phyloP scores from a whole-genome alignment of 2,329 filamentous ascomycete genomes.

The Didymella pinodella region DNA sequence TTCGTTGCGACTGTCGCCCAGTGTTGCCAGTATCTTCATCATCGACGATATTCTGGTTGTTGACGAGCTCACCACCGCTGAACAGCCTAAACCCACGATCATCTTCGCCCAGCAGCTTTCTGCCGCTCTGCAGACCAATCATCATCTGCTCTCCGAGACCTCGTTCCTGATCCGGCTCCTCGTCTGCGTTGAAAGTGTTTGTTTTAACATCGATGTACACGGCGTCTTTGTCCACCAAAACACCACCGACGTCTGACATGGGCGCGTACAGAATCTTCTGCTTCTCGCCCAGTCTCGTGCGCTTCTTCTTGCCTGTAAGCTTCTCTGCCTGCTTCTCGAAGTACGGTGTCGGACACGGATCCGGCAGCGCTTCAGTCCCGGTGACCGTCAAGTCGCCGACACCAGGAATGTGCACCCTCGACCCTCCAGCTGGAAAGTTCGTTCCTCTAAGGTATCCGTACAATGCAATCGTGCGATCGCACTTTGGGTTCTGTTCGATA shows the following conservation, averaged over 20 bases:
- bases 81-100: constrained; percentile 88
- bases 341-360: constrained; percentile 92
- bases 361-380: constrained; percentile 84
- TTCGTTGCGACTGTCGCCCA: constrained; percentile 63
- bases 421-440: constrained; percentile 86
- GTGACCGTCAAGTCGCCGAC: constrained; percentile 87
- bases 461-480: constrained; percentile 87
- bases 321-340: constrained; percentile 90
- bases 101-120: constrained; percentile 80
- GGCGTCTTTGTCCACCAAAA: constrained; percentile 95
- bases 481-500: constrained; percentile 87
- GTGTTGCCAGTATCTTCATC: constrained; percentile 64
- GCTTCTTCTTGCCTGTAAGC: constrained; percentile 79
- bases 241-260: constrained; percentile 96
- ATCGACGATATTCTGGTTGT: constrained; percentile 59
- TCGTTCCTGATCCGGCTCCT: constrained; percentile 70
- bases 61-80: constrained; percentile 74
- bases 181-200: constrained; percentile 73
- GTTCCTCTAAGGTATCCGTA: constrained; percentile 95
- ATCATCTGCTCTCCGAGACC: constrained; percentile 97
- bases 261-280: constrained; percentile 96
- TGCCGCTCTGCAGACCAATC: constrained; percentile 83
- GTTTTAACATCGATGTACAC: constrained; percentile 84
- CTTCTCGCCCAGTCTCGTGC: constrained; percentile 88
- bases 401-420: constrained; percentile 89